phyloP scores from a whole-genome alignment of 164 flowering plant genomes.

The Magnolia officinalis region DNA sequence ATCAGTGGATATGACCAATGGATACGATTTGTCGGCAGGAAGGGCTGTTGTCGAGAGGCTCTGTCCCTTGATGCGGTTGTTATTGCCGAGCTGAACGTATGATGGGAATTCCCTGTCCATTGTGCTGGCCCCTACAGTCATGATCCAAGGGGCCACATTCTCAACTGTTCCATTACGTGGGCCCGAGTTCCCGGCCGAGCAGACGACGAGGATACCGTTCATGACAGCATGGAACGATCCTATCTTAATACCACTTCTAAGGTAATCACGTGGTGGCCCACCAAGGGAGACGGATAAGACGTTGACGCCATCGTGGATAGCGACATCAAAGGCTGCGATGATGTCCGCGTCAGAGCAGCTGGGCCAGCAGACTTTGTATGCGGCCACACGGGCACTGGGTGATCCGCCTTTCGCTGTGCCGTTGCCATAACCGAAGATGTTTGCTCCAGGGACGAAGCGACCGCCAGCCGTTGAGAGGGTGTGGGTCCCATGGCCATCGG shows the following conservation, averaged over 20 bases:
- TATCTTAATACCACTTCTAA: neutral
- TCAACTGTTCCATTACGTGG: neutral
- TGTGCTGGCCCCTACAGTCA: slow-evolving; percentile 13
- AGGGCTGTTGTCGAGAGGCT: slow-evolving; percentile 55
- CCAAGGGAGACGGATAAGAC: slow-evolving; percentile 4
- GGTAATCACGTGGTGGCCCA: neutral
- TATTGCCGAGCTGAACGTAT: neutral
- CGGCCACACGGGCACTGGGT: slow-evolving; percentile 16
- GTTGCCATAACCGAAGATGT: slow-evolving; percentile 5
- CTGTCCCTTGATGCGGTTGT: slow-evolving; percentile 43
- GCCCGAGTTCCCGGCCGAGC: slow-evolving; percentile 6
- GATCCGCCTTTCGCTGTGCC: slow-evolving; percentile 16
- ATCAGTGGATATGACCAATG: slow-evolving; percentile 23
- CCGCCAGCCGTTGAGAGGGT: slow-evolving; percentile 20
- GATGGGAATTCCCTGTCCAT: slow-evolving; percentile 6
- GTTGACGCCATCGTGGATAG: slow-evolving; percentile 13
- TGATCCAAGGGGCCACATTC: slow-evolving; percentile 12
- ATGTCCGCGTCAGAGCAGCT: slow-evolving; percentile 5
- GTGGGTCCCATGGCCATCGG: slow-evolving; percentile 23
- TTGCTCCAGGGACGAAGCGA: slow-evolving; percentile 9
- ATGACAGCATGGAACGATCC: slow-evolving; percentile 8
- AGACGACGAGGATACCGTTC: slow-evolving; percentile 2
- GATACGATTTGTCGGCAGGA: slow-evolving; percentile 25
- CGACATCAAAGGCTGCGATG: slow-evolving; percentile 10
- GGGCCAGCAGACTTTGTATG: slow-evolving; percentile 16